A percentile compares a stretch with the other conserved stretches of the same genome.
Conservation (phyloP, 139 green algal genomes). For the Asterochloris erici region DNA sequence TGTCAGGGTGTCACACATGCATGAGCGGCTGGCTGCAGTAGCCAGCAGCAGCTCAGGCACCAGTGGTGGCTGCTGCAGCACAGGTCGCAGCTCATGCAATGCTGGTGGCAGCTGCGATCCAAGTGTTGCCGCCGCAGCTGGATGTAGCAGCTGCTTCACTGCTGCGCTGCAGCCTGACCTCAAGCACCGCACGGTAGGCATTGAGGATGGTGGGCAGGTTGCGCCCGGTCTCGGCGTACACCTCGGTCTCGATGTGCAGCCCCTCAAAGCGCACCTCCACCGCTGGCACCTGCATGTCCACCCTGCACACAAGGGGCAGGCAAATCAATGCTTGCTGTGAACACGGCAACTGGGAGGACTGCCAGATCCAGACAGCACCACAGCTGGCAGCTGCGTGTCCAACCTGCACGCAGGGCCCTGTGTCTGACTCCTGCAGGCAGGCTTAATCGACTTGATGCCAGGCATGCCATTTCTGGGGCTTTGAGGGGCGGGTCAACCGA, state of each 20-base stretch:
- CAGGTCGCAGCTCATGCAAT: no score
- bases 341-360: not conserved
- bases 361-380: not conserved
- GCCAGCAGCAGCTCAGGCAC: no score
- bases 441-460: not conserved
- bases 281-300: slow-evolving; percentile 12
- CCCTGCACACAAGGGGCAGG: slow-evolving; percentile 2
- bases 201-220: slow-evolving; percentile 25
- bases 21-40: no score
- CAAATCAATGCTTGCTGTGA: not conserved
- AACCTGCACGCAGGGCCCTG: not conserved
- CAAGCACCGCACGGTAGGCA: slow-evolving; percentile 12
- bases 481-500: no score
- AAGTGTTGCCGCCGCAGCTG: no score
- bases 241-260: slow-evolving; percentile 18
- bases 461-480: no score
- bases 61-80: no score
- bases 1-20: no score
- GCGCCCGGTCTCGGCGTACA: slow-evolving; percentile 15
- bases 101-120: no score
- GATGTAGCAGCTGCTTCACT: no score
- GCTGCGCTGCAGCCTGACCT: slow-evolving; percentile 10
- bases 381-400: not conserved
- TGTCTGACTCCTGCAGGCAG: not conserved
- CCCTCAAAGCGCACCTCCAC: slow-evolving; percentile 27